Percentiles rank a stretch among this genome's conserved stretches.
These are phyloP conservation scores for Pezicula rhizophila DNA, from an alignment of 2,329 filamentous ascomycete species.

Conservation along the genomic window DNA sequence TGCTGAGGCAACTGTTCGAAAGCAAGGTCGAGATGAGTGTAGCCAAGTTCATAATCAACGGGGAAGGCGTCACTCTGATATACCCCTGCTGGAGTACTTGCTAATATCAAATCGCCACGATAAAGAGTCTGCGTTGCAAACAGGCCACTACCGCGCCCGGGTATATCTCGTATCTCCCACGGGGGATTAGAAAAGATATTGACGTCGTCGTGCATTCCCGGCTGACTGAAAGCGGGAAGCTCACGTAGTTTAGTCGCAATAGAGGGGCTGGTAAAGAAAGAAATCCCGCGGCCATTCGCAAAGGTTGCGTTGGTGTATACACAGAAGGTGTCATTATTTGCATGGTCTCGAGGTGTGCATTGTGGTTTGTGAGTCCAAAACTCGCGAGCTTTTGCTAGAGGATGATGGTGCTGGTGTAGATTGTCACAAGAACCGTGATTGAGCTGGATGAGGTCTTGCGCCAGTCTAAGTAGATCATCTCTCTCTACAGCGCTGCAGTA, in stretches of 20 bases:
- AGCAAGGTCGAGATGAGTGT: conserved; percentile 18
- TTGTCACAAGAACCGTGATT: too few relatives aligned
- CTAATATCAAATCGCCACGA: conserved; percentile 21
- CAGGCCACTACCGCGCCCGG: conserved; percentile 21
- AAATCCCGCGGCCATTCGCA: conserved; percentile 21
- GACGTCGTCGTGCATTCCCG: conserved; percentile 8
- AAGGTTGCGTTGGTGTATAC: conserved; percentile 22
- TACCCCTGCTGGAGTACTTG: conserved; percentile 18
- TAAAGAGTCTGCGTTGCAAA: conserved; percentile 19
- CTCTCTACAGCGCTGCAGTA: too few relatives aligned
- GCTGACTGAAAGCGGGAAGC: conserved; percentile 15
- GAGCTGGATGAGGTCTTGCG: too few relatives aligned
- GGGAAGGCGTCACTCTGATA: conserved; percentile 21
- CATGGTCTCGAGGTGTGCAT: conserved; percentile 13
- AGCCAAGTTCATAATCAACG: conserved; percentile 14
- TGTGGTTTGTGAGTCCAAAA: conserved; percentile 17
- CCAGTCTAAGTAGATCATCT: too few relatives aligned
- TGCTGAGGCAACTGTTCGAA: conserved; percentile 18
- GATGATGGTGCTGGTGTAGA: neutral
- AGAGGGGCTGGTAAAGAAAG: conserved; percentile 19
- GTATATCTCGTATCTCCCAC: conserved; percentile 18
- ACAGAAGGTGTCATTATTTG: conserved; percentile 16
- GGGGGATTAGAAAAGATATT: conserved; percentile 18
- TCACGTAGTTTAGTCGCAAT: conserved; percentile 14
- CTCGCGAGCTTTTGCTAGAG: neutral